A percentile compares a stretch with the other conserved stretches of the same genome.
These are phyloP conservation scores for Chlorella variabilis DNA, from an alignment of 163 green algal species.

Conservation along the genomic window DNA sequence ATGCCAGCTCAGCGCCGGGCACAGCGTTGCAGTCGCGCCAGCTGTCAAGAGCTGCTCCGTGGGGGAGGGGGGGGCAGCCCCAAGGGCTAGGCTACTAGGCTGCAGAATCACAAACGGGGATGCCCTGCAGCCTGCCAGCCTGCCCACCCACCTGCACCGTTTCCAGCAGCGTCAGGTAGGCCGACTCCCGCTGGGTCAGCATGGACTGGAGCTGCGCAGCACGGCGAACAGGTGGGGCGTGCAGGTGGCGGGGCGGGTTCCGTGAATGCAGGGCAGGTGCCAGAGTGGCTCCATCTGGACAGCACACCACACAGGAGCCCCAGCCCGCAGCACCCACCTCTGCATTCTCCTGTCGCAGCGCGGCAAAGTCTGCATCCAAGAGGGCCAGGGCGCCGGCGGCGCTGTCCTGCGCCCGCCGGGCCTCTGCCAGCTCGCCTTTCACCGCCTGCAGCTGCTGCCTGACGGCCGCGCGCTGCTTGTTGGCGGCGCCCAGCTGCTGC, in stretches of 20 bases:
- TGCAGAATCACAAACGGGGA: no score
- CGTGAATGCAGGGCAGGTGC: no score
- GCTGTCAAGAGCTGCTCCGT: no score
- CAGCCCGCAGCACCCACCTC: background rate
- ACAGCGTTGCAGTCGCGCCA: no score
- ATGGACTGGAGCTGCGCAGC: slow-evolving; percentile 12
- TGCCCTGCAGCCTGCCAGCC: no score
- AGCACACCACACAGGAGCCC: background rate
- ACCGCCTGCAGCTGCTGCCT: background rate
- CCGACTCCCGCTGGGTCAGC: slow-evolving; percentile 5
- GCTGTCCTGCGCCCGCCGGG: background rate
- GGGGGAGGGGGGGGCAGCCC: no score
- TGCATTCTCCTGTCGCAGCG: background rate
- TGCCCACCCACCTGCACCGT: slow-evolving; percentile 32
- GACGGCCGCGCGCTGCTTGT: background rate
- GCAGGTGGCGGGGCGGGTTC: no score
- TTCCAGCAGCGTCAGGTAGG: slow-evolving; percentile 20
- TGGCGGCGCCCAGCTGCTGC: background rate
- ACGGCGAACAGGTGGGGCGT: background rate
- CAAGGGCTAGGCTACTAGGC: no score
- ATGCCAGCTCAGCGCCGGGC: no score
- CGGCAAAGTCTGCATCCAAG: background rate
- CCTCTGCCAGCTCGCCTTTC: slow-evolving; percentile 9
- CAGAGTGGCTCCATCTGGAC: background rate
- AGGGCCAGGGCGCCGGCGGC: background rate